phyloP scores from a whole-genome alignment of 2,329 filamentous ascomycete genomes.

The Alternaria consortialis region DNA sequence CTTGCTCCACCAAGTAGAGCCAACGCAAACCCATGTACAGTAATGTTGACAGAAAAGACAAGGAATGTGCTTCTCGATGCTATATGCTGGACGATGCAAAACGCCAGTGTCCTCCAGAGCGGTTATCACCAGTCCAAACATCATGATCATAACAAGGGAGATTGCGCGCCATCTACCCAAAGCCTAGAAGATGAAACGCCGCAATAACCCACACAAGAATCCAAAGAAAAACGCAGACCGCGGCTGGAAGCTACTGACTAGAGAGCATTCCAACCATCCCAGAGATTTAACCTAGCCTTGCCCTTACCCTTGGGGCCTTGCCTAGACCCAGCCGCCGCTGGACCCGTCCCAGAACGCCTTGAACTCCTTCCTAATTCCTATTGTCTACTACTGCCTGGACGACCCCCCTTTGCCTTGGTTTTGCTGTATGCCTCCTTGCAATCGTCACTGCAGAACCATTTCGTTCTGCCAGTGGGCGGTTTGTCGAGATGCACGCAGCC shows the following conservation, averaged over 20 bases:
- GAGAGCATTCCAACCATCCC: constrained; percentile 50
- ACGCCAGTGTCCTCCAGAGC: constrained; percentile 1
- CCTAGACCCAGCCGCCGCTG: constrained; percentile 39
- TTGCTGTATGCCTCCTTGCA: constrained; percentile 46
- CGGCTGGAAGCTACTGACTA: constrained; percentile 34
- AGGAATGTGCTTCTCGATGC: constrained; percentile 14
- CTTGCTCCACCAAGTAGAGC: background rate
- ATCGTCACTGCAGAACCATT: constrained; percentile 53
- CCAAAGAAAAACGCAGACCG: constrained; percentile 37
- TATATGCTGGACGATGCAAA: constrained; percentile 13
- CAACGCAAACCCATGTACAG: background rate
- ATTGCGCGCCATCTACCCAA: constrained; percentile 1
- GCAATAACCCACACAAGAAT: constrained; percentile 16
- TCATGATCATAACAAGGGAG: background rate
- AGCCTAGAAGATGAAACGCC: constrained; percentile 2
- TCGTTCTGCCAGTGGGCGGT: constrained; percentile 59
- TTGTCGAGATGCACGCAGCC: constrained; percentile 69
- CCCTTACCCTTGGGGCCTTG: constrained; percentile 45
- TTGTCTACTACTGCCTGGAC: constrained; percentile 51
- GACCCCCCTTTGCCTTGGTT: constrained; percentile 46
- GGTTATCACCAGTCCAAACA: constrained; percentile 15
- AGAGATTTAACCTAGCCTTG: constrained; percentile 45
- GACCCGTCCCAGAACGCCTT: constrained; percentile 48
- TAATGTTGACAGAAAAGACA: background rate
- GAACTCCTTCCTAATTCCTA: constrained; percentile 53